Base-by-base conservation (phyloP, 352 stramenopile genomes). In the Elongisporangium undulatum region DNA sequence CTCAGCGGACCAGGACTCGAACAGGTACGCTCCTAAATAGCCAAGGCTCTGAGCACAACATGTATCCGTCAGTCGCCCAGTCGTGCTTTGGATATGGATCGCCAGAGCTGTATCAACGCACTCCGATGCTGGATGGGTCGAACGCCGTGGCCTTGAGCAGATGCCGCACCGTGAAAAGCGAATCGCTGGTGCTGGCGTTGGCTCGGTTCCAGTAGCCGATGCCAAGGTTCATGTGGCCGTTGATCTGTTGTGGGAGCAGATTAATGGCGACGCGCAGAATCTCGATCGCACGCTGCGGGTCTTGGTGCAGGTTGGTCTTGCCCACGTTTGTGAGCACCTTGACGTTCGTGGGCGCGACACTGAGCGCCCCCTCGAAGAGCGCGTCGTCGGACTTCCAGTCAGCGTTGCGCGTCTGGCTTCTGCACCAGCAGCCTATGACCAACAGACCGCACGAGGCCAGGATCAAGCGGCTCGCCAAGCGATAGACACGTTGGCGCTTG, bases 251-350 rank as follows among this genome's bases (percentile, higher is more conserved):
- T 0, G 78, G 73, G 22, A 84, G 29, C 45, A 88, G 54, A 16
- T 63, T 71, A 0, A 79, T 58, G 2, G 76, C 59, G 1, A 78
- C 51, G 1, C 74, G 69, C 19, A 84, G 45, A 10, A 84, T 69
- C 10, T 67, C 26, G 12, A 87, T 59, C 9, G 82, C 75, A 10
- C 58, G 66, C 3, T 53, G 34, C 1, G 75, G 68, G 53, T 91
- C 66, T 16, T 49, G n/a, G 34, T 74, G 70, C 4, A 94, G 72
- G 5, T 86, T 24, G 15, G 74, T 78, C 62, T 95, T 92, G 21
- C 69, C 80, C 39, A 82, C 59, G 55, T 95, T 93, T 16, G 71
- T 85, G 2, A 93, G 71, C 34, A 87, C 82, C 66, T 95, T 95
- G 61, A 87, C 69, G 52, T 92, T 95, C 5, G 72, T 77, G 7